A percentile compares a stretch with the other conserved stretches of the same genome.
Conservation (phyloP, 2,329 filamentous ascomycete genomes). For the Waltergamsia citrina region DNA sequence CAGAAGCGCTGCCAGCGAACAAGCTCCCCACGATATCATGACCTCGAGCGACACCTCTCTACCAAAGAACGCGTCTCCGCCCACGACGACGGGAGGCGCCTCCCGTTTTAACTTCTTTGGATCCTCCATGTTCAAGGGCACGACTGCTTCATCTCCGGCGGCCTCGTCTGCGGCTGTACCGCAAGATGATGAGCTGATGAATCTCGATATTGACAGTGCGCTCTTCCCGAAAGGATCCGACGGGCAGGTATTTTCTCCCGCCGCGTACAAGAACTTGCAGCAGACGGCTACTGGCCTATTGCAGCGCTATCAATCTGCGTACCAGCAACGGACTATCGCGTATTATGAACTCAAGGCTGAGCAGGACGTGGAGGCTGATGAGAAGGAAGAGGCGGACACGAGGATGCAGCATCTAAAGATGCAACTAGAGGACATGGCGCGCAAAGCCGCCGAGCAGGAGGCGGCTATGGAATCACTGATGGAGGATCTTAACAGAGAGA, state of each 20-base stretch:
- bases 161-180: constrained; percentile 12
- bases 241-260: constrained; percentile 44
- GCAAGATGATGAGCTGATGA: constrained; percentile 42
- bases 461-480: constrained; percentile 36
- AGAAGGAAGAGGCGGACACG: constrained; percentile 45
- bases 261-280: constrained; percentile 52
- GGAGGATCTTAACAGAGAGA: constrained; percentile 42
- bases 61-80: constrained; percentile 19
- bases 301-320: constrained; percentile 47
- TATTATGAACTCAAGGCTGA: constrained; percentile 42
- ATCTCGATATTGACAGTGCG: constrained; percentile 43
- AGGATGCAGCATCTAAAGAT: constrained; percentile 43
- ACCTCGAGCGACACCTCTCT: constrained; percentile 11
- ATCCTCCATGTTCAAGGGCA: constrained; percentile 30
- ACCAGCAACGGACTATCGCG: constrained; percentile 41
- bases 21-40: not conserved
- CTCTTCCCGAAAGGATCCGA: constrained; percentile 39
- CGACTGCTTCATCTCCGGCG: constrained; percentile 9
- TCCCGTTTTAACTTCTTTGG: constrained; percentile 37
- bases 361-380: constrained; percentile 42
- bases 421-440: constrained; percentile 51
- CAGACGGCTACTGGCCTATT: constrained; percentile 46
- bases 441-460: constrained; percentile 44
- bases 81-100: constrained; percentile 7
- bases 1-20: not conserved